phyloP scores from a whole-genome alignment of 129 eudicot genomes.

The Logfia minima region DNA sequence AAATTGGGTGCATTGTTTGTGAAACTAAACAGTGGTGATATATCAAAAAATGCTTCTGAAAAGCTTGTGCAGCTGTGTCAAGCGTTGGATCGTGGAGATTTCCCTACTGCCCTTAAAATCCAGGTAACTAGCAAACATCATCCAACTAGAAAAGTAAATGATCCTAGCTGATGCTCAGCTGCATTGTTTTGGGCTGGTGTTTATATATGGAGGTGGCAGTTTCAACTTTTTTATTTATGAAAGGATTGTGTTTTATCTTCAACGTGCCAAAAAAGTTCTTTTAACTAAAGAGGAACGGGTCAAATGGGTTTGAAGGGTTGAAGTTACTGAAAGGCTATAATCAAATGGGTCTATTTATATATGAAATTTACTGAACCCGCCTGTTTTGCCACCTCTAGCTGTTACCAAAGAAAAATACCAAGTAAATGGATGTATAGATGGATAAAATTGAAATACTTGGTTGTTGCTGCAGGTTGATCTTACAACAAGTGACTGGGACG shows the following conservation, averaged over 20 bases:
- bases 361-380: background rate
- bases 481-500: constrained; percentile 94
- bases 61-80: constrained; percentile 93
- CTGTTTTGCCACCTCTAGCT: too few relatives aligned
- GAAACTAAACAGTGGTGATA: constrained; percentile 86
- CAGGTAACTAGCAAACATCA: constrained; percentile 48
- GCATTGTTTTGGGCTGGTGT: background rate
- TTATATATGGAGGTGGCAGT: background rate
- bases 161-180: background rate
- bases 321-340: background rate
- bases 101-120: constrained; percentile 71
- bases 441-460: background rate
- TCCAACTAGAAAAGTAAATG: background rate
- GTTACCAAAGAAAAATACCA: too few relatives aligned
- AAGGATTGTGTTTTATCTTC: background rate
- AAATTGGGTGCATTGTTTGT: constrained; percentile 80
- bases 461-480: constrained; percentile 56
- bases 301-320: background rate
- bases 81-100: constrained; percentile 82
- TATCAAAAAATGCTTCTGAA: constrained; percentile 81
- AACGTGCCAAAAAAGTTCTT: background rate
- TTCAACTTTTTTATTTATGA: background rate
- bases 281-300: background rate
- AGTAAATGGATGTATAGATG: background rate
- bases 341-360: background rate